A percentile compares a stretch with the other conserved stretches of the same genome.
Evolutionary conservation across 306 rosid species (phyloP).

Genomic region (Abrus precatorius): DNA sequence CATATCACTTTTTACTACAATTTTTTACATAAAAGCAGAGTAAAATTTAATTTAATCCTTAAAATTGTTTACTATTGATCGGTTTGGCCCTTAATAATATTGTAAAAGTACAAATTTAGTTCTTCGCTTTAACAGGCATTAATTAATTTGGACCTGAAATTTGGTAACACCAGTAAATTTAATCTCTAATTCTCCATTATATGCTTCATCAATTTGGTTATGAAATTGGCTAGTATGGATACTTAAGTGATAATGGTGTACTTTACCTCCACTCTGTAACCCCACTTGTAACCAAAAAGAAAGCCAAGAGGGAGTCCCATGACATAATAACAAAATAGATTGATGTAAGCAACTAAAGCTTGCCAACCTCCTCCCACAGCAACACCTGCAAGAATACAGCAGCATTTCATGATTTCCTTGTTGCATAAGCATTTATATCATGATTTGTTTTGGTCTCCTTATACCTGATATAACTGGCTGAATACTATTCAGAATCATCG

Average conservation of each 20-base stretch:
- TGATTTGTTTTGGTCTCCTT: neutral
- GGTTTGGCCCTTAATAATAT: neutral
- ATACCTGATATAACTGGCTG: slow-evolving; percentile 94
- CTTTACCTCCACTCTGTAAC: slow-evolving; percentile 78
- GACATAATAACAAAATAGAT: slow-evolving; percentile 81
- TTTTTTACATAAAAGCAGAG: too few relatives aligned
- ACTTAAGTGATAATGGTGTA: neutral
- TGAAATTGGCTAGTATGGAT: slow-evolving; percentile 8
- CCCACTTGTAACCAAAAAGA: slow-evolving; percentile 76
- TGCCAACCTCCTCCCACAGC: slow-evolving; percentile 99
- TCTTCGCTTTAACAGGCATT: neutral
- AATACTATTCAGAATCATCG: slow-evolving; percentile 89
- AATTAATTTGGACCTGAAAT: too few relatives aligned
- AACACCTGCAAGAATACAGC: slow-evolving; percentile 66
- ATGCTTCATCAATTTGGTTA: neutral
- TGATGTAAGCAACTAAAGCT: slow-evolving; percentile 89
- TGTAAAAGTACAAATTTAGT: neutral
- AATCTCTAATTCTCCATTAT: neutral
- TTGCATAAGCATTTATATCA: neutral
- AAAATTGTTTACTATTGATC: neutral
- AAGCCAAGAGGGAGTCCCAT: slow-evolving; percentile 93
- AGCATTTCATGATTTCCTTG: slow-evolving; percentile 1
- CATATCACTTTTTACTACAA: too few relatives aligned
- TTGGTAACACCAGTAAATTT: neutral
- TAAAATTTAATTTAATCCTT: too few relatives aligned